These are phyloP conservation scores for Carnegiea gigantea DNA, from an alignment of 179 eudicot genomes.

Conservation along the genomic window DNA sequence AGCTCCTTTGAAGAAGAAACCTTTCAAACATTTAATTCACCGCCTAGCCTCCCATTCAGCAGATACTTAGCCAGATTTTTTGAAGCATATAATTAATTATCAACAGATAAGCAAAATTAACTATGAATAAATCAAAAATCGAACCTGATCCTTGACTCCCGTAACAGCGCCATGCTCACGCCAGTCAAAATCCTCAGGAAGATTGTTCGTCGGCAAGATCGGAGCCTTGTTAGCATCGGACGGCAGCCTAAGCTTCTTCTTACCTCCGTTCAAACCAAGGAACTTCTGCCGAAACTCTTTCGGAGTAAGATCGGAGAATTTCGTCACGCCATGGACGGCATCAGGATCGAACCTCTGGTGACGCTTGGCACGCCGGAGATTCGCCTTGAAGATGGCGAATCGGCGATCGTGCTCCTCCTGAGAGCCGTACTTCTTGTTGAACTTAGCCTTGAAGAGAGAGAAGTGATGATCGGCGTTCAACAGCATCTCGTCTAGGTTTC, in stretches of 20 bases:
- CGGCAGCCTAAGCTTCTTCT: conserved; percentile 45
- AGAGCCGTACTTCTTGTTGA: conserved; percentile 48
- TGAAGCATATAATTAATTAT: background rate
- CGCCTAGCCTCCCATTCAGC: background rate
- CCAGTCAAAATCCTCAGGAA: conserved; percentile 84
- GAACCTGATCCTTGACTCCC: conserved; percentile 74
- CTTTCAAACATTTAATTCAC: background rate
- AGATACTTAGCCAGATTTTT: background rate
- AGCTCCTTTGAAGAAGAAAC: background rate
- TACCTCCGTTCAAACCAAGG: conserved; percentile 48
- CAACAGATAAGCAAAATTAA: background rate
- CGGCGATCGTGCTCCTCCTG: conserved; percentile 62
- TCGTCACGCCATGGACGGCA: conserved; percentile 78
- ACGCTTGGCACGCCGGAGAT: conserved; percentile 68
- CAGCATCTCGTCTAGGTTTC: conserved; percentile 25
- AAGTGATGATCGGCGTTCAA: conserved; percentile 75
- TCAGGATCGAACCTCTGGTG: conserved; percentile 75
- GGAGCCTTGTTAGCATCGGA: conserved; percentile 74
- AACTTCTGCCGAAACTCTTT: conserved; percentile 51
- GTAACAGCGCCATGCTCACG: conserved; percentile 84
- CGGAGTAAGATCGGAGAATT: conserved; percentile 78
- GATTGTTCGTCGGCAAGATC: conserved; percentile 59
- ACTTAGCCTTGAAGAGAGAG: conserved; percentile 65
- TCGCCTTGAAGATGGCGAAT: conserved; percentile 56
- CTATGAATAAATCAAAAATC: background rate